Percentiles rank a stretch among this genome's conserved stretches.
Conservation (phyloP, 805 yeast genomes). For the Candida golubevii region DNA sequence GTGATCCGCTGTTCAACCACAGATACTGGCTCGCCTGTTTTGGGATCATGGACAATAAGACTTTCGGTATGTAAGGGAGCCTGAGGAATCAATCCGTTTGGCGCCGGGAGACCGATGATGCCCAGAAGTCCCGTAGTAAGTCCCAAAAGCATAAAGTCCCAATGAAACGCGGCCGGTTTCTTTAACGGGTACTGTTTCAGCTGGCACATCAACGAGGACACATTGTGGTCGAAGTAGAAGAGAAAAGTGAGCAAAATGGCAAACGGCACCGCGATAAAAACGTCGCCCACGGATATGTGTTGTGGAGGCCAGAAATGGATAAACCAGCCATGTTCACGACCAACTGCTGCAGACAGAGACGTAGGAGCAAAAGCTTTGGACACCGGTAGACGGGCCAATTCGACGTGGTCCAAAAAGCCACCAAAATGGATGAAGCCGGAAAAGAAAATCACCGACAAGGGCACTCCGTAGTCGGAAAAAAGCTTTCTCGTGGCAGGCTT, state of each 20-base stretch:
- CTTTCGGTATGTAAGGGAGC: constrained; percentile 91
- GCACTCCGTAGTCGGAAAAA: constrained; percentile 83
- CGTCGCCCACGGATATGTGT: constrained; percentile 61
- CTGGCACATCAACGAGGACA: constrained; percentile 90
- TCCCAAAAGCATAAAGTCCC: constrained; percentile 84
- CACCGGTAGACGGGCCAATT: constrained; percentile 62
- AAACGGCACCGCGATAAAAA: constrained; percentile 90
- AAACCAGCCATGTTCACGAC: constrained; percentile 65
- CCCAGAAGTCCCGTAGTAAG: constrained; percentile 86
- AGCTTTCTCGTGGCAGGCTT: constrained; percentile 58
- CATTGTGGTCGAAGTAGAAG: constrained; percentile 94
- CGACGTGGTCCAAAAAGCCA: constrained; percentile 56
- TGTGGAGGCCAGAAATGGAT: constrained; percentile 63
- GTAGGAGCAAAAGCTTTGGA: constrained; percentile 78
- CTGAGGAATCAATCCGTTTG: constrained; percentile 95
- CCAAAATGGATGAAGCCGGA: constrained; percentile 93
- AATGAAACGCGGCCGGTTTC: constrained; percentile 89
- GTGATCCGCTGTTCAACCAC: constrained; percentile 90
- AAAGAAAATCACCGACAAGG: constrained; percentile 79
- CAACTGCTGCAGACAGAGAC: constrained; percentile 16
- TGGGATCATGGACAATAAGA: constrained; percentile 51
- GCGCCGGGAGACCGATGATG: constrained; percentile 86
- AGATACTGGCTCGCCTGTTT: constrained; percentile 35
- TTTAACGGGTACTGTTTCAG: constrained; percentile 71
- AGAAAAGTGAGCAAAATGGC: constrained; percentile 78